Evolutionary conservation across 345 rosid species (phyloP), one percentile per base, ranked within the genome.

Genomic region (Linum lewisii): DNA sequence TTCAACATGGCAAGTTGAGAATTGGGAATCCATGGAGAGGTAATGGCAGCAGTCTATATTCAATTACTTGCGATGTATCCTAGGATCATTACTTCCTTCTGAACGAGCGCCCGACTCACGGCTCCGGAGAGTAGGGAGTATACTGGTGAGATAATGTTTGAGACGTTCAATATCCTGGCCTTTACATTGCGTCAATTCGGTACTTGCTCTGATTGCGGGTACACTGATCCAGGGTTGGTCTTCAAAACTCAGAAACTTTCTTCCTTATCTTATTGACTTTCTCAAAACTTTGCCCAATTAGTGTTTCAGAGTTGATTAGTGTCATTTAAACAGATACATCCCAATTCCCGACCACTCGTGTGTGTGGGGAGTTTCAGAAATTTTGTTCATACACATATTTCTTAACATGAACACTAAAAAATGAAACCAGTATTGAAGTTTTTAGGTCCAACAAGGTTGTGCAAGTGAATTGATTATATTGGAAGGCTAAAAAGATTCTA

Each of bases 21-120:
- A 93, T 65, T 93, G 99, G 99, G 99, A 93, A 56, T 89, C 95
- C 47, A 86, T 89, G 97, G 97, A 89, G 66, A 77, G 97, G 78
- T 93, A 86, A 62, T 93, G 99, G 99, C 97, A 93, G 77, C 95
- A 93, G 63, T 86, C 94, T 76, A 77, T 89, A 24, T 93, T 93
- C 61, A 89, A 83, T 62, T 89, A 93, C 60, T 65, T 87, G 79
- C 83, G 99, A 62, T 92, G 95, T 63, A 93, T 78, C 97, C 99
- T 97, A 93, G 75, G 99, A 93, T 81, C 99, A 93, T 73, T 93
- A 82, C 78, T 93, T 93, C 71, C 75, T 93, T 66, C 76, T 93
- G 75, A 93, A 95, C 0, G 97, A 93, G 75, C 83, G 99, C 68
- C 99, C 99, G 6, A n/a, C 96, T 93, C 22, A 89, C 99, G 57